Percentiles rank a stretch among this genome's conserved stretches.
Conservation (phyloP, 176 grass and related monocot genomes). For the Typha latifolia region DNA sequence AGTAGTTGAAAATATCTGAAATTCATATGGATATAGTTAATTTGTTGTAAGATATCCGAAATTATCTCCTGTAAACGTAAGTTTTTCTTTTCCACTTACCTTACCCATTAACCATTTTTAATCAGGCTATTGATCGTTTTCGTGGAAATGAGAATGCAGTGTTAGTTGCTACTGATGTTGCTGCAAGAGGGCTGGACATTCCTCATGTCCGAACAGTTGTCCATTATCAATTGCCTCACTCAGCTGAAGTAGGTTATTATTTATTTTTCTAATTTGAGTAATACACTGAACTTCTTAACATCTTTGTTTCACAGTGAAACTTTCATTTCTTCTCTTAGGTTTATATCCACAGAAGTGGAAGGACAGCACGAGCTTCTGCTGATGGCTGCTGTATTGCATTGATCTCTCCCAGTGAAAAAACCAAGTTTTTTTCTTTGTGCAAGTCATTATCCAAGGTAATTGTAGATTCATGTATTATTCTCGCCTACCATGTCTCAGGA, state of each 20-base stretch:
- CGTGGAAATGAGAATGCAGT: constrained; percentile 63
- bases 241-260: constrained; percentile 57
- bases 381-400: constrained; percentile 82
- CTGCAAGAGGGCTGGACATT: constrained; percentile 85
- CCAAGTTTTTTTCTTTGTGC: constrained; percentile 78
- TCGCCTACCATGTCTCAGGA: no score
- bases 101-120: constrained; percentile 17
- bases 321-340: constrained; percentile 49
- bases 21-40: neutral
- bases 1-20: no score
- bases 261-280: constrained; percentile 7
- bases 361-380: constrained; percentile 66
- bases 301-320: neutral
- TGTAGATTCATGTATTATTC: constrained; percentile 1
- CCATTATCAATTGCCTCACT: constrained; percentile 88
- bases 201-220: constrained; percentile 81
- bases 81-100: constrained; percentile 1
- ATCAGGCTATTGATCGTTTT: constrained; percentile 79
- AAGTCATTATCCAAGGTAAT: constrained; percentile 81
- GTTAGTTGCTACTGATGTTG: constrained; percentile 80
- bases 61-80: constrained; percentile 2
- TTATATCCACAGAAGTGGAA: constrained; percentile 98
- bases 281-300: constrained; percentile 11
- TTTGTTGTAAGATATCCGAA: neutral
- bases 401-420: constrained; percentile 67